Evolutionary conservation across 1,139 yeast species (phyloP).

Genomic region (Geotrichum bryndzae): DNA sequence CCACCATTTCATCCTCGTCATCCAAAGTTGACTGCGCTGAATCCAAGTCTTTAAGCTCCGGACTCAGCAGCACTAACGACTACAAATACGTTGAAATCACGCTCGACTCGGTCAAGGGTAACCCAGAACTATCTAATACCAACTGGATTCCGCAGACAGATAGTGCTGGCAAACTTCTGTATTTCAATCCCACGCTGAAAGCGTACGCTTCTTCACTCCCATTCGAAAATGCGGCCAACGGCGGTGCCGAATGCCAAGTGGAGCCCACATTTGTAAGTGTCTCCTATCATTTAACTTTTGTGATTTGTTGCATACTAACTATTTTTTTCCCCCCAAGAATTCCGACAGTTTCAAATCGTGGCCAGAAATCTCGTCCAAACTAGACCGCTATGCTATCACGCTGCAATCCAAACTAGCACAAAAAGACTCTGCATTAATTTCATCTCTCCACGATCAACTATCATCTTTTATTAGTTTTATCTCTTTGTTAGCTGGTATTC

Average conservation of each 20-base stretch:
- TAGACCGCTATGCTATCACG: background rate
- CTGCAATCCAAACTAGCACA: background rate
- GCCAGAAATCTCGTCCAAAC: background rate
- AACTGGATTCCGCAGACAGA: conserved; percentile 30
- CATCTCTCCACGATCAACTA: conserved; percentile 18
- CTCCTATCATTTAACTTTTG: background rate
- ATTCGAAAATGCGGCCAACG: background rate
- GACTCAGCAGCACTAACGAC: conserved; percentile 1
- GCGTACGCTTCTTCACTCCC: background rate
- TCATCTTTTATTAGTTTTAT: conserved; percentile 23
- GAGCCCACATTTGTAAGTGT: background rate
- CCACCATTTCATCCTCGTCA: background rate
- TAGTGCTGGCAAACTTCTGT: conserved; percentile 25
- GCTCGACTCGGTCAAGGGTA: background rate
- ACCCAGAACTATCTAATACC: conserved; percentile 18
- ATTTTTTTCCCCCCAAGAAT: background rate
- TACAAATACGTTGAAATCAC: conserved; percentile 1
- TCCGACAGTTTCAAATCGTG: background rate
- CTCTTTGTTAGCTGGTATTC: conserved; percentile 25
- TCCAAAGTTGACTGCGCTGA: background rate
- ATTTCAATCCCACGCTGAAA: conserved; percentile 23
- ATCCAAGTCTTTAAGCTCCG: background rate
- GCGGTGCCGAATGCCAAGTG: background rate
- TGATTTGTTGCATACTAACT: background rate
- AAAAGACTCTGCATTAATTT: background rate